phyloP scores from a whole-genome alignment of 495 filamentous ascomycete species.

The Neurospora sp. region DNA sequence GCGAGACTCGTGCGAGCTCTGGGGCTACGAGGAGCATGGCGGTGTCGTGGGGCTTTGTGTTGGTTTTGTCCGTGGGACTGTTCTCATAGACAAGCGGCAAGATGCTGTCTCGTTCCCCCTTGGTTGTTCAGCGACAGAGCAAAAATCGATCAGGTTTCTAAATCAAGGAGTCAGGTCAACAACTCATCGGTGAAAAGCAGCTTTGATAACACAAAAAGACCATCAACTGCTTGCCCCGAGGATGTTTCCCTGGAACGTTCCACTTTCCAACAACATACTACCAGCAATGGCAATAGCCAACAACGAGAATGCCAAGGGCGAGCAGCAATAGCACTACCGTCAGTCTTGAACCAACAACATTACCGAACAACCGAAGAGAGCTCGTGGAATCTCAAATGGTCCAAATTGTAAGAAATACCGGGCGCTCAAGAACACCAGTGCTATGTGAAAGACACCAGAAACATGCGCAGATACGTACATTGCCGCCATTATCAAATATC shows the following conservation, averaged over 20 bases:
- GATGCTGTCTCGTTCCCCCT: no score
- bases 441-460: not conserved
- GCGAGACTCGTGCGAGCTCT: not conserved
- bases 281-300: no score
- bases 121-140: no score
- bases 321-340: no score
- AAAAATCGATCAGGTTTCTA: no score
- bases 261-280: no score
- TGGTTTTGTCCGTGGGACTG: not conserved
- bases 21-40: not conserved
- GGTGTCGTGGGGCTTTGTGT: not conserved
- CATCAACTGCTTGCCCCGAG: no score
- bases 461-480: not conserved
- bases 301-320: no score
- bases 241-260: no score
- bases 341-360: not conserved
- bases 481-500: not conserved
- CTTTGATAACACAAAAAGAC: no score
- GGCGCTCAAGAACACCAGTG: not conserved
- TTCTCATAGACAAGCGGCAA: not conserved
- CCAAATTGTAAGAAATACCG: not conserved
- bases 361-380: not conserved
- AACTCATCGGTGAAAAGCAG: no score
- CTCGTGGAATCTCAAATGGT: not conserved
- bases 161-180: no score